A percentile compares a stretch with the other conserved stretches of the same genome.
Evolutionary conservation across 176 grass and related monocot genomes (phyloP).

Genomic region (Carex parvula): DNA sequence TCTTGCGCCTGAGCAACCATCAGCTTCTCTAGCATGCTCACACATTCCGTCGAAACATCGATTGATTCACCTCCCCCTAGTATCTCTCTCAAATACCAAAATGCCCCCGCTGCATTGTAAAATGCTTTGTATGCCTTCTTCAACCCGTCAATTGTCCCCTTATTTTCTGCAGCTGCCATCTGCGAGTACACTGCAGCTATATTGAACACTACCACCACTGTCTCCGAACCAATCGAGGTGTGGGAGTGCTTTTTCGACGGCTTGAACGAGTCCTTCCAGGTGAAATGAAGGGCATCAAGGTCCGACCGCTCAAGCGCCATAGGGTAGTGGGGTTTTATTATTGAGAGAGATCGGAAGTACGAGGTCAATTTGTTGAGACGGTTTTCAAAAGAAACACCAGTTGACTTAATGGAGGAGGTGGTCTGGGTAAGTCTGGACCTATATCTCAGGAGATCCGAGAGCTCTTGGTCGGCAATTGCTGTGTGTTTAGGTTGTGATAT

Average conservation of each 20-base stretch:
- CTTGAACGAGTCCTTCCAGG: conserved; percentile 47
- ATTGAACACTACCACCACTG: conserved; percentile 44
- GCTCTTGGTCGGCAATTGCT: conserved; percentile 28
- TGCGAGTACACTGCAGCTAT: conserved; percentile 37
- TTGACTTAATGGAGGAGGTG: background rate
- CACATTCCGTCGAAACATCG: conserved; percentile 40
- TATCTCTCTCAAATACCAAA: conserved; percentile 24
- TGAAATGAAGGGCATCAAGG: conserved; percentile 27
- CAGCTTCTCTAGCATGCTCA: conserved; percentile 40
- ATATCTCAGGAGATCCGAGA: conserved; percentile 21
- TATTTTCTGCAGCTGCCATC: conserved; percentile 36
- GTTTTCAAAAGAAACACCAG: background rate
- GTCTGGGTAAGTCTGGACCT: conserved; percentile 13
- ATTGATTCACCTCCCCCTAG: conserved; percentile 14
- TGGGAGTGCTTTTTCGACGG: conserved; percentile 14
- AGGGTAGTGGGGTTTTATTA: conserved; percentile 30
- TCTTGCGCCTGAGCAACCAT: conserved; percentile 65
- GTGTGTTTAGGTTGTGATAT: background rate
- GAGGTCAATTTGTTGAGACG: conserved; percentile 28
- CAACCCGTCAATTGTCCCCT: conserved; percentile 32
- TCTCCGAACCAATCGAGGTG: conserved; percentile 42
- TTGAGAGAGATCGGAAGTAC: conserved; percentile 41
- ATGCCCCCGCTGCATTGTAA: conserved; percentile 41
- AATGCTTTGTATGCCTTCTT: conserved; percentile 40
- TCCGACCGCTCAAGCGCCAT: conserved; percentile 27